Conservation (phyloP, 371 early-diverging fungal genomes). For the Blakeslea trispora region DNA sequence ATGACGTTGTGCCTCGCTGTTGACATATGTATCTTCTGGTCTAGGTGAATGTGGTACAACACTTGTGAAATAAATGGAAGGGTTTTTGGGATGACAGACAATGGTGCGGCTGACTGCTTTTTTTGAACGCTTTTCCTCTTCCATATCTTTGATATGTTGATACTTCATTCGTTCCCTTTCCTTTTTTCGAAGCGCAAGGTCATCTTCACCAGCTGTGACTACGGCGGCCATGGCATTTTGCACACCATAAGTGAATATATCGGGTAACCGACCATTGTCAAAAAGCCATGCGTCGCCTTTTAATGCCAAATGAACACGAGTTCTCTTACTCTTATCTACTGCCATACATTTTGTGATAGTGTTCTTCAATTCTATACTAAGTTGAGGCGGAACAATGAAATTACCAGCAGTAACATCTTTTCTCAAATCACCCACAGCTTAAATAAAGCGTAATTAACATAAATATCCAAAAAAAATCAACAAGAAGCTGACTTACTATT, state of each 20-base stretch:
- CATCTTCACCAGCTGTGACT: conserved; percentile 9
- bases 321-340: conserved; percentile 47
- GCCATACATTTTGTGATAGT: conserved; percentile 59
- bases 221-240: not conserved
- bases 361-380: conserved; percentile 43
- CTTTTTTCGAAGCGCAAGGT: conserved; percentile 17
- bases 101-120: conserved; percentile 32
- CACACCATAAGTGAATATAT: conserved; percentile 24
- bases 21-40: conserved; percentile 33
- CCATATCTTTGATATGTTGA: conserved; percentile 39
- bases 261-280: conserved; percentile 31
- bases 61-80: conserved; percentile 47
- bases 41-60: conserved; percentile 32
- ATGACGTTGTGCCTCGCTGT: conserved; percentile 36
- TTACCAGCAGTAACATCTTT: conserved; percentile 63
- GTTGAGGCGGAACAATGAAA: conserved; percentile 49
- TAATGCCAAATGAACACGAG: conserved; percentile 47
- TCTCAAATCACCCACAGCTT: conserved; percentile 67
- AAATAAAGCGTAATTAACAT: not conserved
- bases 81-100: conserved; percentile 47
- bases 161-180: conserved; percentile 36
- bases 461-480: not conserved
- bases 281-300: conserved; percentile 57
- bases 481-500: conserved; percentile 37
- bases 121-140: conserved; percentile 29